Conservation (phyloP, 2,329 filamentous ascomycete species). For the Orbilia oligospora region DNA sequence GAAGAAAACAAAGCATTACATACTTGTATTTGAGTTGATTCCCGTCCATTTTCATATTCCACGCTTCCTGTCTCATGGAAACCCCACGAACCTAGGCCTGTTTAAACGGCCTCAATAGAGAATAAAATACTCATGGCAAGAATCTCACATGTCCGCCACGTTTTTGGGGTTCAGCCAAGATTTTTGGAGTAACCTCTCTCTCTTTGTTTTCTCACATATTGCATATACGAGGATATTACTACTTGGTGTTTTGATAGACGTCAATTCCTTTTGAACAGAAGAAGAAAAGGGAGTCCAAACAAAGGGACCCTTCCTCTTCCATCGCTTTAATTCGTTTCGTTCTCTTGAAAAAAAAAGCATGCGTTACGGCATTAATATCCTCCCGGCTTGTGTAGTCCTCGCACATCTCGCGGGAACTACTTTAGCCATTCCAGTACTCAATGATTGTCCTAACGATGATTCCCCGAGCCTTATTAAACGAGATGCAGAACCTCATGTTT, state of each 20-base stretch:
- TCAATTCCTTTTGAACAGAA: neutral
- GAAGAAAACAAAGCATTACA: neutral
- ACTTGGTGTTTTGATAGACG: neutral
- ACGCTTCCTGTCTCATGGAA: slow-evolving; percentile 13
- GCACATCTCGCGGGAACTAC: slow-evolving; percentile 25
- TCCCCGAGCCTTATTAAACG: slow-evolving; percentile 34
- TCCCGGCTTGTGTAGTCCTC: slow-evolving; percentile 46
- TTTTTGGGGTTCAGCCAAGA: slow-evolving; percentile 17
- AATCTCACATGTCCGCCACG: slow-evolving; percentile 16
- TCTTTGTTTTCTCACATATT: neutral
- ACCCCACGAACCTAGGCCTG: neutral
- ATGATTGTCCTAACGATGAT: slow-evolving; percentile 34
- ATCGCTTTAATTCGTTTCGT: neutral
- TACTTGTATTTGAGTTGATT: slow-evolving; percentile 34
- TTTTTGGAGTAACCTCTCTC: neutral
- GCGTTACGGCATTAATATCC: slow-evolving; percentile 40
- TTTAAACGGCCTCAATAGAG: slow-evolving; percentile 35
- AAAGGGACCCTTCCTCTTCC: neutral
- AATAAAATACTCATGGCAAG: slow-evolving; percentile 20
- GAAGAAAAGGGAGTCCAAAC: neutral
- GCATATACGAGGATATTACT: slow-evolving; percentile 1
- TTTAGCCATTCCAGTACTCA: slow-evolving; percentile 25
- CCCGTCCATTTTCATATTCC: slow-evolving; percentile 9
- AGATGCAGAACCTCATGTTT: slow-evolving; percentile 29
- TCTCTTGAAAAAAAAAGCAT: slow-evolving; percentile 11